Conservation (phyloP, 176 grass and related monocot genomes). For the Avena atlantica region DNA sequence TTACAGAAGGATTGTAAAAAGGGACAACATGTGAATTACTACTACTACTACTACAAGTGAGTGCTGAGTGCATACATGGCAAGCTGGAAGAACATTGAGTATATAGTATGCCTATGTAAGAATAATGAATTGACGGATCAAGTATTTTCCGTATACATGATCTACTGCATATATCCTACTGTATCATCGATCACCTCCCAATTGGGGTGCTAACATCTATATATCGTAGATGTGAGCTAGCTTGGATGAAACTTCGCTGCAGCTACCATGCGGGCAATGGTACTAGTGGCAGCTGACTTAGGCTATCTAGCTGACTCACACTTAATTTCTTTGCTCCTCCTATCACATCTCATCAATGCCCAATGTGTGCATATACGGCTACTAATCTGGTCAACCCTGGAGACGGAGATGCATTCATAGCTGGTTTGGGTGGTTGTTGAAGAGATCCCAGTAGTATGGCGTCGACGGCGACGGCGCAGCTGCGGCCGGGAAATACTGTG, state of each 20-base stretch:
- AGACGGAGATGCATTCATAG: conserved; percentile 10
- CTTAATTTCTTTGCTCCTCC: neutral
- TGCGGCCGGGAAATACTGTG: conserved; percentile 7
- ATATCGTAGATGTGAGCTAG: neutral
- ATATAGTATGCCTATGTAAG: neutral
- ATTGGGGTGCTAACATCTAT: neutral
- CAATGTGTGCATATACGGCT: neutral
- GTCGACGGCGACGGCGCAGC: conserved; percentile 32
- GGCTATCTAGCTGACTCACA: neutral
- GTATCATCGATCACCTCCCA: conserved; percentile 31
- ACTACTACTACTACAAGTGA: no score
- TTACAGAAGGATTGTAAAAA: no score
- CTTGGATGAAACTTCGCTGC: conserved; percentile 20
- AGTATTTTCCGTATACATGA: neutral
- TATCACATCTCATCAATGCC: neutral
- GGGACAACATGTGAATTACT: no score
- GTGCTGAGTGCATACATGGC: neutral
- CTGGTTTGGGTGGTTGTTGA: conserved; percentile 34
- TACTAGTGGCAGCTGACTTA: conserved; percentile 14
- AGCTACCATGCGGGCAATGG: neutral
- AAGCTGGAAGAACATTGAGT: neutral
- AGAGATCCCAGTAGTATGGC: conserved; percentile 56
- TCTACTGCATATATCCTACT: neutral
- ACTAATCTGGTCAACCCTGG: neutral
- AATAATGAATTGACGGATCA: conserved; percentile 18